phyloP scores from a whole-genome alignment of 108 stramenopile species.

The Fragilaria crotonensis region DNA sequence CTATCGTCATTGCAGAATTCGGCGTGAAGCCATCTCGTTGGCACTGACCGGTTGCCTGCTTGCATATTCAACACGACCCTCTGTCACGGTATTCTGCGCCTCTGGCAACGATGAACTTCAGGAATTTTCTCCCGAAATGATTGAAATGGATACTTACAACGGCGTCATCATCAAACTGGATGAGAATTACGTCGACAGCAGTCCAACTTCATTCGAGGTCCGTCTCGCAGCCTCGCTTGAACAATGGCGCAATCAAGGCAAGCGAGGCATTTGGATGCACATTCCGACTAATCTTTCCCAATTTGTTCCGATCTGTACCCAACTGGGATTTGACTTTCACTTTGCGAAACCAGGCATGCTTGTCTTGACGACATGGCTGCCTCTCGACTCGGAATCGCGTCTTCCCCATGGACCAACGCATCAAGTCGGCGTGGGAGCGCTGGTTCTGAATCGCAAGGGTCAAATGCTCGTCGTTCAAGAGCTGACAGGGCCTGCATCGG shows the following conservation, averaged over 20 bases:
- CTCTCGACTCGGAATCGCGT: conserved; percentile 30
- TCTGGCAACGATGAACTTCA: too few relatives aligned
- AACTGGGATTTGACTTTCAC: conserved; percentile 64
- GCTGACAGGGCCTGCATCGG: conserved; percentile 64
- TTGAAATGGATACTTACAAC: conserved; percentile 28
- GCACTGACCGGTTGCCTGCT: too few relatives aligned
- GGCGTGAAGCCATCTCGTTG: too few relatives aligned
- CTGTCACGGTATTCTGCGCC: too few relatives aligned
- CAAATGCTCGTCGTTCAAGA: conserved; percentile 77
- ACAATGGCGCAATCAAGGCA: conserved; percentile 29
- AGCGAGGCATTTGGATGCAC: conserved; percentile 74
- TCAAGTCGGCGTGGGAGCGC: conserved; percentile 74
- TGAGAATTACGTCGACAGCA: neutral
- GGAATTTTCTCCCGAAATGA: too few relatives aligned
- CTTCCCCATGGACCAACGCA: conserved; percentile 74
- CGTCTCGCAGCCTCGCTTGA: conserved; percentile 23
- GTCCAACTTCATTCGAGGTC: conserved; percentile 17
- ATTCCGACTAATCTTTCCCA: conserved; percentile 35
- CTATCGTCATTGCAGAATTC: too few relatives aligned
- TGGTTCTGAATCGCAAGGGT: conserved; percentile 55
- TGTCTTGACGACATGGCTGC: conserved; percentile 68
- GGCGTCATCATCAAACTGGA: too few relatives aligned
- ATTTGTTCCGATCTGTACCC: conserved; percentile 18
- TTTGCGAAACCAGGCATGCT: conserved; percentile 20
- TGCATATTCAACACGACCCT: too few relatives aligned